Percentiles rank a stretch among this genome's conserved stretches.
phyloP scores from a whole-genome alignment of 2,329 filamentous ascomycete species.

The Cercospora zeina region DNA sequence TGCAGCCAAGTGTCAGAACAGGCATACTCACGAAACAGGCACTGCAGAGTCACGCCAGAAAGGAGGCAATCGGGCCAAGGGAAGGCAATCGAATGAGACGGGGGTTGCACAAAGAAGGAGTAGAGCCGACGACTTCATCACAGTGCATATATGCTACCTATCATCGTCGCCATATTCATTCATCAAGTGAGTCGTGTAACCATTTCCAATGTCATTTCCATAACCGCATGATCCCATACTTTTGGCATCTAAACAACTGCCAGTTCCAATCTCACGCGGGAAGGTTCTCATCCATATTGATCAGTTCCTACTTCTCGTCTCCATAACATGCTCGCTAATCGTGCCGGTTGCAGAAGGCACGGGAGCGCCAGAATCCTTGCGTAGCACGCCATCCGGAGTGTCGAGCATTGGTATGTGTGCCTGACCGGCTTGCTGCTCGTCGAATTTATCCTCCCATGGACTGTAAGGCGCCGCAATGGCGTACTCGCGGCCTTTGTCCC shows the following conservation, averaged over 20 bases:
- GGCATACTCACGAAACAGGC: not conserved
- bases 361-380: slow-evolving; percentile 31
- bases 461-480: slow-evolving; percentile 60
- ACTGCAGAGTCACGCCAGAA: not conserved
- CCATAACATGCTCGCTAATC: slow-evolving; percentile 37
- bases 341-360: slow-evolving; percentile 27
- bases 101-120: not conserved
- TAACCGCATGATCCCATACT: slow-evolving; percentile 4
- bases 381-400: not conserved
- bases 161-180: not conserved
- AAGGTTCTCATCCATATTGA: not conserved
- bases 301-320: slow-evolving; percentile 33
- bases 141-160: not conserved
- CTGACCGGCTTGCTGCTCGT: slow-evolving; percentile 20
- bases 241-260: not conserved
- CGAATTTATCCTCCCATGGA: slow-evolving; percentile 55
- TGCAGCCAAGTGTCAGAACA: not conserved
- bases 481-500: slow-evolving; percentile 47
- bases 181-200: slow-evolving; percentile 10
- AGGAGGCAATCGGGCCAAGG: not conserved
- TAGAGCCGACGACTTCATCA: slow-evolving; percentile 1
- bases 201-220: slow-evolving; percentile 2
- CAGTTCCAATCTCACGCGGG: not conserved
- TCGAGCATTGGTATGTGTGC: slow-evolving; percentile 1
- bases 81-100: not conserved